Percentiles rank a stretch among this genome's conserved stretches.
phyloP scores from a whole-genome alignment of 1,139 yeast genomes.

The Ogataea hybrid region DNA sequence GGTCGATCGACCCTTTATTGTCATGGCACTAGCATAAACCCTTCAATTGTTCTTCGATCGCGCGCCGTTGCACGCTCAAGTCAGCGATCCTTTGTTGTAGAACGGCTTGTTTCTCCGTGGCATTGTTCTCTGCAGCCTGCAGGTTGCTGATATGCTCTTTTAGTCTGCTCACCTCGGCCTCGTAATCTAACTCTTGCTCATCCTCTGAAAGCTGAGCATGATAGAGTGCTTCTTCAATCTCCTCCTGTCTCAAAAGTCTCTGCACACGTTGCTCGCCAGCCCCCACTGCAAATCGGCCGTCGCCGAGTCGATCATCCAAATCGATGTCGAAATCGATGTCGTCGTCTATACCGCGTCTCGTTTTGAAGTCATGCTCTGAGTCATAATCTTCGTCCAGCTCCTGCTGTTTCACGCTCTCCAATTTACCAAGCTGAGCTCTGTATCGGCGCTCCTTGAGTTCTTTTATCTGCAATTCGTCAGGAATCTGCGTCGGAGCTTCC shows the following conservation, averaged over 20 bases:
- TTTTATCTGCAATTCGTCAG: conserved; percentile 17
- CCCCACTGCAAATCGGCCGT: conserved; percentile 37
- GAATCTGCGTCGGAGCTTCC: conserved; percentile 16
- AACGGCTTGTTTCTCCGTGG: not conserved
- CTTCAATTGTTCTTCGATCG: conserved; percentile 1
- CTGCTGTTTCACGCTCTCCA: conserved; percentile 17
- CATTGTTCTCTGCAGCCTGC: not conserved
- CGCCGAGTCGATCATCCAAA: conserved; percentile 35
- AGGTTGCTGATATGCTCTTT: conserved; percentile 6
- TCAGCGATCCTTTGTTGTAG: conserved; percentile 2
- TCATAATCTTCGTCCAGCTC: conserved; percentile 34
- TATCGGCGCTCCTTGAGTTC: conserved; percentile 25
- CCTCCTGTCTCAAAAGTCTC: conserved; percentile 31
- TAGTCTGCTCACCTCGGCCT: conserved; percentile 4
- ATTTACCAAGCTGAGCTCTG: conserved; percentile 15
- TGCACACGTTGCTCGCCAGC: conserved; percentile 28
- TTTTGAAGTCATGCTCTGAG: conserved; percentile 22
- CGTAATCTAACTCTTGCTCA: conserved; percentile 23
- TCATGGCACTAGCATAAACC: conserved; percentile 5
- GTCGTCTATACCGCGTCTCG: conserved; percentile 15
- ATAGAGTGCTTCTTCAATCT: conserved; percentile 39
- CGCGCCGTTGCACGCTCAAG: conserved; percentile 1
- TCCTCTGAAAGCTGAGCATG: conserved; percentile 35
- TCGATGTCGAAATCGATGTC: conserved; percentile 32
- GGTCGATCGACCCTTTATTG: conserved; percentile 13